phyloP scores from a whole-genome alignment of 108 stramenopile species.

The Cyclotella sp. region DNA sequence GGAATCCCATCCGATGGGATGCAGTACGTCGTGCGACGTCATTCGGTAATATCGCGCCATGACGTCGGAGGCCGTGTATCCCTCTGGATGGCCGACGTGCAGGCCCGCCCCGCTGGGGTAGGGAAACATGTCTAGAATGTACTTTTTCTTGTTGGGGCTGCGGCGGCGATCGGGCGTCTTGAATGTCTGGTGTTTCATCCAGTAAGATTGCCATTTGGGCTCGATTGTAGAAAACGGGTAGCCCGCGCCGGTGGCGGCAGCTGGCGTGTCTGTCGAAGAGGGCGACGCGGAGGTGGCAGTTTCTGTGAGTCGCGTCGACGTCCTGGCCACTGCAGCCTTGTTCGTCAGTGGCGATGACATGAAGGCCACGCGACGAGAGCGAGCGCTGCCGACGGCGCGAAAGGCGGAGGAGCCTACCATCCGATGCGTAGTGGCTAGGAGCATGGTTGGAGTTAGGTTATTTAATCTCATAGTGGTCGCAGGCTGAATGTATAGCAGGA shows the following conservation, averaged over 20 bases:
- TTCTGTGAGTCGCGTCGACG: no score
- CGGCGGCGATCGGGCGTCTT: constrained; percentile 69
- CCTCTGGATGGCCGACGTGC: constrained; percentile 98
- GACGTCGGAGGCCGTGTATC: constrained; percentile 96
- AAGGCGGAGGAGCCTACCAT: background rate
- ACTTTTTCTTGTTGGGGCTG: constrained; percentile 84
- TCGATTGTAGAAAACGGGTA: constrained; percentile 86
- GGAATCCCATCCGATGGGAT: constrained; percentile 99
- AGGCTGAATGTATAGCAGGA: no score
- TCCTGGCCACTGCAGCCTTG: background rate
- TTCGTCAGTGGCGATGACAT: background rate
- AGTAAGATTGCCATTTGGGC: constrained; percentile 90
- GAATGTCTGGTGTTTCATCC: constrained; percentile 87
- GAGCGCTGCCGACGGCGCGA: background rate
- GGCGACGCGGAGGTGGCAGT: background rate
- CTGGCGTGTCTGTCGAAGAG: background rate
- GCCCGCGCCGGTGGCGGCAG: constrained; percentile 7
- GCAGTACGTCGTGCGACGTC: constrained; percentile 95
- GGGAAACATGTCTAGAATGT: constrained; percentile 99
- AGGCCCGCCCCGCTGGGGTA: constrained; percentile 98
- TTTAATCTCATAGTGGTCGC: constrained; percentile 3
- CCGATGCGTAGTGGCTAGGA: constrained; percentile 9
- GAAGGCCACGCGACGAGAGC: background rate
- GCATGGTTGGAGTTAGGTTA: background rate
- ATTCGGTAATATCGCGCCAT: constrained; percentile 99